A percentile compares a stretch with the other conserved stretches of the same genome.
Evolutionary conservation across 31 red algal species (phyloP).

Genomic region (Bonnemaisonia californica): DNA sequence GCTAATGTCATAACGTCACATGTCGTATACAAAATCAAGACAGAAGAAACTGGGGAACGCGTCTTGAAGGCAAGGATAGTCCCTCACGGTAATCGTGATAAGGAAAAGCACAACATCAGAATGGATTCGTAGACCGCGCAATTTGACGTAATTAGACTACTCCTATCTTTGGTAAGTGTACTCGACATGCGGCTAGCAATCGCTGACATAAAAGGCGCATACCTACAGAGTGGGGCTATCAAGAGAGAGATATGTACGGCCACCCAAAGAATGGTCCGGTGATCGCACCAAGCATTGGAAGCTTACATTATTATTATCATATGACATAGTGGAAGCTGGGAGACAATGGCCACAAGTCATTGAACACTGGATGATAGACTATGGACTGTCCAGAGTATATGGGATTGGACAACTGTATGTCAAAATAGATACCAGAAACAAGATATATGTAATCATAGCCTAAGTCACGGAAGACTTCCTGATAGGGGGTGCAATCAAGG

Average conservation of each 20-base stretch:
- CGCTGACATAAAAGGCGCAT: no score
- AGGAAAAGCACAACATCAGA: slow-evolving; percentile 5
- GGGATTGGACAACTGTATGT: slow-evolving; percentile 24
- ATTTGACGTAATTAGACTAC: slow-evolving; percentile 14
- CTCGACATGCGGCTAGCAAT: slow-evolving; percentile 6
- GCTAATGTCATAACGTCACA: slow-evolving; percentile 26
- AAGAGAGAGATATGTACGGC: slow-evolving; percentile 27
- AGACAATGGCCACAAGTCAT: slow-evolving; percentile 26
- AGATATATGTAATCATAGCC: slow-evolving; percentile 4
- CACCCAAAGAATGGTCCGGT: slow-evolving; percentile 11
- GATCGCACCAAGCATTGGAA: not conserved
- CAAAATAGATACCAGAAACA: not conserved
- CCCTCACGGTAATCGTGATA: slow-evolving; percentile 28
- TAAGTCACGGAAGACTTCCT: slow-evolving; percentile 30
- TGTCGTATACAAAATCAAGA: slow-evolving; percentile 4
- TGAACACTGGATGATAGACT: slow-evolving; percentile 21
- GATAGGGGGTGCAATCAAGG: not conserved
- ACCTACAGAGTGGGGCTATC: slow-evolving; percentile 39
- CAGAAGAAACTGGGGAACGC: not conserved
- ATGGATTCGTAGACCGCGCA: slow-evolving; percentile 35
- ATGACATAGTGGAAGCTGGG: slow-evolving; percentile 37
- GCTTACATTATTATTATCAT: slow-evolving; percentile 11
- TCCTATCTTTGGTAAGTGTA: not conserved
- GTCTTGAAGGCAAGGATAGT: not conserved
- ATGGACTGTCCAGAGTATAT: not conserved